Evolutionary conservation across 106 monocot genomes (phyloP), one percentile per base, ranked within the genome.

Genomic region (Vanilla planifolia): DNA sequence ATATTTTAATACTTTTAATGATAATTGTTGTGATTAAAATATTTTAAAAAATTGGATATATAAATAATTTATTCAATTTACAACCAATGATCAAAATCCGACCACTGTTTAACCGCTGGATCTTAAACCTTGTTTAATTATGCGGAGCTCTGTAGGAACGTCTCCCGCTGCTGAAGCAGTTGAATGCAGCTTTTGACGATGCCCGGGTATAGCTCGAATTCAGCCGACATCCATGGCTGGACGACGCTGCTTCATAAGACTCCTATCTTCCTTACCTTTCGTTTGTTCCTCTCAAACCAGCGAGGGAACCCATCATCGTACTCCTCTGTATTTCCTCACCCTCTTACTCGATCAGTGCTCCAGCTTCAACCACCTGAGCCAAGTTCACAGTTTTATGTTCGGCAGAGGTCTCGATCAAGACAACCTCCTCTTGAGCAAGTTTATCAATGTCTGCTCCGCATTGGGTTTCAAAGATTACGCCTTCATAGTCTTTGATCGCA

Each of bases 321-420:
- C 63, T 3, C 41, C 36, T 25, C 20, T 63, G 44, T 56, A 51
- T 2, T 61, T 17, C 48, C 74, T 81, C 69, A 23, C 63, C 33
- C 47, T 58, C 21, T 36, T 85, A 1, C 79, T 90, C 3, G 26
- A 20, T 51, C 68, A 51, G 11, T 90, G 79, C 61, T 60, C 75
- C 59, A 79, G 74, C 23, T 58, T 72, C 55, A 48, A 58, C 5
- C 76, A 85, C 70, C 15, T 80, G 0, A 25, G 15, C 42, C 81
- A 90, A 65, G 24, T 39, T 56, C 89, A 90, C 47, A 66, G 62
- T 46, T 85, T 79, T 59, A 78, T 85, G 64, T 28, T 89, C 69
- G 29, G 51, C 61, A 56, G 76, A 10, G 78, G 69, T 71, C 79
- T 90, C 51, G 78, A 81, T 48, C 44, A 27, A 32, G 80, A 85